Percentiles rank a stretch among this genome's conserved stretches.
Conservation (phyloP, 345 rosid genomes). For the Hibiscus tridactylites region DNA sequence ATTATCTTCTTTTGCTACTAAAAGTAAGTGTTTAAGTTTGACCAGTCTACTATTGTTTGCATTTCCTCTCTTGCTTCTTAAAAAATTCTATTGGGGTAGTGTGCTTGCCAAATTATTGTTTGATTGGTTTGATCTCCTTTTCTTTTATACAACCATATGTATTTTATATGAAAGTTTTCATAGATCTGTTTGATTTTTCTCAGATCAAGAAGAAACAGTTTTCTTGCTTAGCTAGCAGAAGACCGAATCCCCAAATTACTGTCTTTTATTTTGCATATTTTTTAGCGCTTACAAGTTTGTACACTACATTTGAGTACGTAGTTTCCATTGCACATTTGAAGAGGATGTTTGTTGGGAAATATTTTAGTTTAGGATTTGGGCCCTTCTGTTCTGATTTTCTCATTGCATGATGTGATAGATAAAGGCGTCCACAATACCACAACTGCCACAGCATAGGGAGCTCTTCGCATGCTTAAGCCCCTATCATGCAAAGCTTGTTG, state of each 20-base stretch:
- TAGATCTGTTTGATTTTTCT: slow-evolving; percentile 1
- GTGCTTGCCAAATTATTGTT: neutral
- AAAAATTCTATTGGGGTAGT: neutral
- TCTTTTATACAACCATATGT: neutral
- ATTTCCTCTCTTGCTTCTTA: neutral
- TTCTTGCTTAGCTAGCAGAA: neutral
- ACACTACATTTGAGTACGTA: neutral
- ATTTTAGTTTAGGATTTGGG: neutral
- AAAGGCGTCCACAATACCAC: slow-evolving; percentile 67
- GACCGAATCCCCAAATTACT: neutral
- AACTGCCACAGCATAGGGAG: slow-evolving; percentile 73
- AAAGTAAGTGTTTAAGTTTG: neutral
- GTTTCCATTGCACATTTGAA: neutral
- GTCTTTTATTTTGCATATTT: neutral
- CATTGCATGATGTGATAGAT: slow-evolving; percentile 34
- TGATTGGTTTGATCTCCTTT: neutral
- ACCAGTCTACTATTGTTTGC: neutral
- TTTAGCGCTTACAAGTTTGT: neutral
- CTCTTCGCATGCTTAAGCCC: slow-evolving; percentile 58
- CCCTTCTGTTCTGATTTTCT: slow-evolving; percentile 2
- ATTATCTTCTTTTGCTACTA: neutral
- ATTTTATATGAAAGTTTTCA: neutral
- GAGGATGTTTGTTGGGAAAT: neutral
- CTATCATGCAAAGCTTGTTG: slow-evolving; percentile 77
- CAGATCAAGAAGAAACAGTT: neutral